Evolutionary conservation across 345 rosid species (phyloP).

Genomic region (Raphanus raphanistrum): DNA sequence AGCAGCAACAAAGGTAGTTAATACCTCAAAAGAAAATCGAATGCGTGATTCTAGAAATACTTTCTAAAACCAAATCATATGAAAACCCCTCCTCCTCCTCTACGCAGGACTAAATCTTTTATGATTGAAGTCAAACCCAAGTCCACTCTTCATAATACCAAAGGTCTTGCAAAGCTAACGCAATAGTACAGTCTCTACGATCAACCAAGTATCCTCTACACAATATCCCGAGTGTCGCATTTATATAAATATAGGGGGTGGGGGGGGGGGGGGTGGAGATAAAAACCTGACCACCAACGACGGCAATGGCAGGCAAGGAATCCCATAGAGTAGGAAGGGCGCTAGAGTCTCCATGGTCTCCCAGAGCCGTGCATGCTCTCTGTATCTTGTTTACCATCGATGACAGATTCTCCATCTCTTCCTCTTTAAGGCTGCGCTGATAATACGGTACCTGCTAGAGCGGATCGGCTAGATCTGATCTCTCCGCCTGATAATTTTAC

Average conservation of each 20-base stretch:
- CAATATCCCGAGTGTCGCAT: neutral
- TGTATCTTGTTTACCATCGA: constrained; percentile 93
- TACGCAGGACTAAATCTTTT: neutral
- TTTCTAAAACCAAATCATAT: neutral
- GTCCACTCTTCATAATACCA: constrained; percentile 19
- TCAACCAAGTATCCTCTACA: neutral
- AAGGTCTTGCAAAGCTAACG: neutral
- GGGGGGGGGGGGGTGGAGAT: constrained; percentile 13
- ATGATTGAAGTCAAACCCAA: constrained; percentile 26
- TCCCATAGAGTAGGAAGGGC: constrained; percentile 83
- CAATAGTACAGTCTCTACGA: neutral
- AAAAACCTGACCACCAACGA: constrained; percentile 99
- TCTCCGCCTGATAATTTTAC: neutral
- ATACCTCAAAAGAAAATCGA: neutral
- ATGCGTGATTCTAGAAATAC: neutral
- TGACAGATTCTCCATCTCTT: constrained; percentile 83
- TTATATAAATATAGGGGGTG: too few relatives aligned
- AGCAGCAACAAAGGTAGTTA: constrained; percentile 11
- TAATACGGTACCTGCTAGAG: neutral
- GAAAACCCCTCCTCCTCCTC: neutral
- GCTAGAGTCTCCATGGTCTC: constrained; percentile 88
- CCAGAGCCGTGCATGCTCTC: constrained; percentile 99
- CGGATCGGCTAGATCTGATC: neutral
- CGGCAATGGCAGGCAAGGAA: constrained; percentile 93
- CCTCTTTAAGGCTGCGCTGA: neutral